Evolutionary conservation across 1,284 basidiomycete genomes (phyloP), one percentile per base, ranked within the genome.

Genomic region (Cryptococcus sp.): DNA sequence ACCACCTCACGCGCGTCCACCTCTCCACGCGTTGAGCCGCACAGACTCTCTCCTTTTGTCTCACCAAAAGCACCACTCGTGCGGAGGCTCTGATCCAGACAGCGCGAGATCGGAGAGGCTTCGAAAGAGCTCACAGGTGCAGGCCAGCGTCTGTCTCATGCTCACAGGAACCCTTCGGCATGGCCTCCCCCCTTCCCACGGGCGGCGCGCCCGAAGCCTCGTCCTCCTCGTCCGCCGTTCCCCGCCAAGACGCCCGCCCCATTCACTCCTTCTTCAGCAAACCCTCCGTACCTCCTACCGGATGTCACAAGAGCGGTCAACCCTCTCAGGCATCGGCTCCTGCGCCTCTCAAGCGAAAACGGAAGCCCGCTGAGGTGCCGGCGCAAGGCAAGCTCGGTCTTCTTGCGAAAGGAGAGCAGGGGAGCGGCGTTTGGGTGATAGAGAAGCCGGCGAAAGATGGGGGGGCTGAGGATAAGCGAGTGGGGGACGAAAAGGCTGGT

Each of bases 401-500:
- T 45, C 48, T 0, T 15, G 50, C 5, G 42, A 46, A 15, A 46
- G 16, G 4, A 28, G 37, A 3, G 38, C 13, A 46, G 55, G 50
- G 18, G 38, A 46, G 33, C 9, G 28, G 46, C 28, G 53, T 42
- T 9, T 61, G 50, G 59, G 47, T 38, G n/a, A 42, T 53, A 36
- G 40, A 37, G 16, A 59, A 52, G 46, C 46, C 52, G 23, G 51
- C 47, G 18, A 24, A 68, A 43, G 62, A 64, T 44, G 62, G 56
- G 16, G 66, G 65, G 52, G 37, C 60, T 51, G 57, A 43, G 46
- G 64, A 65, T 12, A 65, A 65, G 9, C 28, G 5, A 5, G 28
- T 9, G 4, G 28, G 28, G 65, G 45, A 18, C 28, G 52, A 56
- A 51, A 53, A 50, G 33, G 46, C 21, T 55, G 45, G 23, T 52